Evolutionary conservation across 1,284 basidiomycete genomes (phyloP).

Genomic region (Farysia itapuensis): DNA sequence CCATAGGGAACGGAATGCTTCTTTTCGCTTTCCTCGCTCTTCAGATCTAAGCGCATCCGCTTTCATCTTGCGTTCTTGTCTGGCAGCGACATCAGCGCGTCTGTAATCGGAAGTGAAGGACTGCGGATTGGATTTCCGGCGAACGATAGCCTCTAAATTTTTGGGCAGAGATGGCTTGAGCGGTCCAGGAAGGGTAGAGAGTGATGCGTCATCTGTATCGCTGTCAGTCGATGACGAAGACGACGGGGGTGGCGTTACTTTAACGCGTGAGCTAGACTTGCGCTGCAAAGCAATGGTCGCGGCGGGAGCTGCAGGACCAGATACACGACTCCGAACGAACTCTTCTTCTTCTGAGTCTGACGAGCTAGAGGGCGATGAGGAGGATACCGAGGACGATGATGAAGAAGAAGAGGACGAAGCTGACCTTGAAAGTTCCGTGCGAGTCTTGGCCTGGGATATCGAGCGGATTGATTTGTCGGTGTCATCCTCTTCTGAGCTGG

Average conservation of each 20-base stretch:
- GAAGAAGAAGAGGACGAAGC: too few species aligned
- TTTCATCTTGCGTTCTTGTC: neutral
- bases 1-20: conserved; percentile 39
- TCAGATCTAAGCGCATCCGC: neutral
- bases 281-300: too few species aligned
- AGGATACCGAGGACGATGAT: conserved; percentile 25
- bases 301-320: too few species aligned
- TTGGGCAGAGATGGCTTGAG: neutral
- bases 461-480: conserved; percentile 3
- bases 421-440: too few species aligned
- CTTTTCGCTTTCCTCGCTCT: conserved; percentile 1
- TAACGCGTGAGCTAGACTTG: neutral
- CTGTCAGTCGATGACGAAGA: neutral
- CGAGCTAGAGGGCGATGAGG: conserved; percentile 6
- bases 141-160: neutral
- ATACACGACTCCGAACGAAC: too few species aligned
- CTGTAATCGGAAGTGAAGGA: neutral
- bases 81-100: neutral
- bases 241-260: neutral
- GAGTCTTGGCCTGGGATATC: too few species aligned
- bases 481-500: neutral
- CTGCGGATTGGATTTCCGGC: neutral
- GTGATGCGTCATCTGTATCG: neutral
- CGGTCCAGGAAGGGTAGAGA: neutral
- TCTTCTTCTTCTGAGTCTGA: conserved; percentile 6